Evolutionary conservation across 257 asterid species (phyloP).

Genomic region (Paraleonurus japonicus): DNA sequence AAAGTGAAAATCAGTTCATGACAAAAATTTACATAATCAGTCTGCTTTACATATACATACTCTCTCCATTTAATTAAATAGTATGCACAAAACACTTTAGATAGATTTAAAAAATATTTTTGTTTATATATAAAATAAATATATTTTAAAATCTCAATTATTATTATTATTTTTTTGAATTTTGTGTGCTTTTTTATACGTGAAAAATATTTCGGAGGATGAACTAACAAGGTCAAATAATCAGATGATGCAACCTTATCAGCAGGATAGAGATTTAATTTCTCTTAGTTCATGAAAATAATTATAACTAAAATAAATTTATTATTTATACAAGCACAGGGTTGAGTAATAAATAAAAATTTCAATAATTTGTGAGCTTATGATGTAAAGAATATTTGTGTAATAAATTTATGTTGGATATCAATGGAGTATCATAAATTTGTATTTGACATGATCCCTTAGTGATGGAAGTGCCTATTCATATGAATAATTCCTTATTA

Average conservation of each 20-base stretch:
- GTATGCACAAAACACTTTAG: no score
- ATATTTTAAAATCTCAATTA: no score
- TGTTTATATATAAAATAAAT: no score
- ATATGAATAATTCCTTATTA: conserved; percentile 19
- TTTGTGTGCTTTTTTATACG: no score
- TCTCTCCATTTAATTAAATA: no score
- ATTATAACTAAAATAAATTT: not conserved
- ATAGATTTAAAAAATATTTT: no score
- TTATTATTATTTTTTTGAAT: no score
- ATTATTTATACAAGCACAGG: conserved; percentile 4
- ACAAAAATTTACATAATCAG: no score
- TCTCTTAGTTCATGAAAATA: not conserved
- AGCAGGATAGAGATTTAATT: not conserved
- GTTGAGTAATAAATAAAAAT: conserved; percentile 25
- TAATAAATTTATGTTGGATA: conserved; percentile 16
- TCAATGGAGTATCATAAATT: conserved; percentile 24
- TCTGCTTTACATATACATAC: no score
- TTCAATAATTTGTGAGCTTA: conserved; percentile 18
- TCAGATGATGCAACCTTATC: not conserved
- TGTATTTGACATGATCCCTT: not conserved
- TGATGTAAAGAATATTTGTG: conserved; percentile 26
- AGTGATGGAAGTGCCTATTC: conserved; percentile 12
- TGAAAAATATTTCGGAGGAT: no score
- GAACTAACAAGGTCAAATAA: no score
- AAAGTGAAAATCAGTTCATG: no score